These are phyloP conservation scores for Breynia disticha DNA, from an alignment of 441 rosid genomes.

Conservation along the genomic window DNA sequence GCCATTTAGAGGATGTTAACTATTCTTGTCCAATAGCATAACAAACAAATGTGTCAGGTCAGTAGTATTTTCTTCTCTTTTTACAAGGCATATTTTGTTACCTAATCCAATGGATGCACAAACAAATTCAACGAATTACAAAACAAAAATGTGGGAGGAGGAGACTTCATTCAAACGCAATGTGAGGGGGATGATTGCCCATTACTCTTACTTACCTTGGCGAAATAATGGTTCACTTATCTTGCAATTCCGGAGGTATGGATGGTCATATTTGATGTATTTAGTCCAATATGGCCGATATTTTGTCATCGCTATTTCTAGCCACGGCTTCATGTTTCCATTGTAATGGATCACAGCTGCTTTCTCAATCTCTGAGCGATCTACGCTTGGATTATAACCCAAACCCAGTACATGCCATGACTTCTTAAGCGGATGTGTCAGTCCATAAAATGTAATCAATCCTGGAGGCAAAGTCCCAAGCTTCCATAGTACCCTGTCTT, in stretches of 20 bases:
- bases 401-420: constrained; percentile 95
- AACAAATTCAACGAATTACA: constrained; percentile 42
- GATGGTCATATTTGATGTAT: constrained; percentile 80
- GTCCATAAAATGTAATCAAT: constrained; percentile 75
- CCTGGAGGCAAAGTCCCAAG: constrained; percentile 98
- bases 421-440: constrained; percentile 79
- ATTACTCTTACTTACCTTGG: constrained; percentile 13
- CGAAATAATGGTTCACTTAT: constrained; percentile 27
- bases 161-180: constrained; percentile 11
- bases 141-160: constrained; percentile 25
- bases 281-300: constrained; percentile 84
- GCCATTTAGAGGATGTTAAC: constrained; percentile 9
- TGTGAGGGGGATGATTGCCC: background rate
- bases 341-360: constrained; percentile 94
- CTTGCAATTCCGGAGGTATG: constrained; percentile 70
- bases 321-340: constrained; percentile 99
- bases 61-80: constrained; percentile 3
- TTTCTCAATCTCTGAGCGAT: constrained; percentile 58
- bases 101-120: constrained; percentile 17
- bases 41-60: background rate
- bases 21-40: background rate
- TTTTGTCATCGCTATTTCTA: constrained; percentile 90
- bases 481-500: constrained; percentile 87
- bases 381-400: constrained; percentile 89
- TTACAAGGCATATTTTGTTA: constrained; percentile 21